Base-by-base conservation (phyloP, 352 stramenopile species). In the Phytophthora colocasiae region DNA sequence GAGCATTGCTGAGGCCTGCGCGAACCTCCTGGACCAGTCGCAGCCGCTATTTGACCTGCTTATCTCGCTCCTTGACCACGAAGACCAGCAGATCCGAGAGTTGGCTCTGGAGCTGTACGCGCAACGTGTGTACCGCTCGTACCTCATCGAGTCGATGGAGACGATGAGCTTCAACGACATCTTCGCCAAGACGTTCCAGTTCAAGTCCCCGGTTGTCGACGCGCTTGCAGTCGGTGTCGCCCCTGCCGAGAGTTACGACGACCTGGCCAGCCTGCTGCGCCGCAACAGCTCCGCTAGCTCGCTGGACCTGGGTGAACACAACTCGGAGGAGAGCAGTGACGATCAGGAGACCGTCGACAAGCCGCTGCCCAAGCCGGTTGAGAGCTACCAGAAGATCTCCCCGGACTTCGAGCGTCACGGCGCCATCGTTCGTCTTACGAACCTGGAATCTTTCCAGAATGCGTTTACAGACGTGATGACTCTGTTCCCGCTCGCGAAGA, bases 401-500 rank as follows among this genome's bases (percentile, higher is more conserved):
- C 69, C 88, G 6, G 79, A 65, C 15, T 81, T 90, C 48, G 64
- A 90, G 53, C 86, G 86, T 41, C 83, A 94, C 58, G 88, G 91
- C 45, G 80, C 97, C 19, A 94, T 97, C 60, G 83, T 93, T 56
- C 92, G 97, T 56, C 85, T 97, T 46, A 75, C 90, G n/a, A 88
- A 80, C 22, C 66, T 99, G 7, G 85, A 89, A 57, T 66, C 87
- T 12, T 81, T 97, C 49, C 73, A 96, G 64, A 75, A 85, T 22
- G 65, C 83, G 22, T 91, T 94, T 49, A 71, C 66, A 5, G 78
- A 92, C 26, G 65, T 95, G 29, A 79, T 96, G 57, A 79, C 63
- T 15, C 62, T 95, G 59, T 93, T 91, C 65, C 88, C 88, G 58
- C 48, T 78, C 22, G 82, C 81, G 14, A 84, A 91, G 55, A 85